Evolutionary conservation across 768 basidiomycete genomes (phyloP), one percentile per base, ranked within the genome.

Genomic region (Suillus brevipes): DNA sequence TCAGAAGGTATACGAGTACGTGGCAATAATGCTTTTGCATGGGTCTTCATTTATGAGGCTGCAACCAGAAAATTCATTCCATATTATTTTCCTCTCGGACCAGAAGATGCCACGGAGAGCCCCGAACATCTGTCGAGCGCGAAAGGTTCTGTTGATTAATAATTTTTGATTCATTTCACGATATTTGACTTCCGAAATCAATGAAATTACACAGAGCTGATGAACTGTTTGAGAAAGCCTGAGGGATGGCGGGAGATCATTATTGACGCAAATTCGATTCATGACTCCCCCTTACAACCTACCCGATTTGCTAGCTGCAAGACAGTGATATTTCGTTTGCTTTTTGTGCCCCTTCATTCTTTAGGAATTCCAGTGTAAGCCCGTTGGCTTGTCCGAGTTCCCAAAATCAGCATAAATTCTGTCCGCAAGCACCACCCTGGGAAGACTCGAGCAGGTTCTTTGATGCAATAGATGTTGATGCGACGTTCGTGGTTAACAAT

Each of bases 1-100:
- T 70, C 84, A 81, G 66, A 75, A 76, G 2, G 83, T 87, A 1
- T 94, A 91, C 66, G 79, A 86, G 91, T 93, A 70, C 65, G 87
- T 82, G 6, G 18, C 8, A 18, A 20, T 28, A 42, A 31, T 42
- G 18, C 28, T 1, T 12, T 42, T 13, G 58, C 18, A 20, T 42
- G 25, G 6, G 37, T 64, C 34, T 60, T 40, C 66, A 25, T 20
- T 14, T 28, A 43, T 20, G 37, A 64, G 14, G 23, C 10, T 18
- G 18, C n/a, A 5, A 37, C 23, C 61, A 83, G 82, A 67, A 63
- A 76, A 38, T 79, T 90, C 31, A 80, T 91, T 40, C 88, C 90
- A 14, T 76, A 85, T 67, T 89, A 89, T 75, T 91, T 90, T 69
- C 89, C 89, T 13, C 73, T 68, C 13, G 25, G 37, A 60, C 6